These are phyloP conservation scores for Cryptococcus deneoformans DNA, from an alignment of 1,284 basidiomycete genomes.

Conservation along the genomic window DNA sequence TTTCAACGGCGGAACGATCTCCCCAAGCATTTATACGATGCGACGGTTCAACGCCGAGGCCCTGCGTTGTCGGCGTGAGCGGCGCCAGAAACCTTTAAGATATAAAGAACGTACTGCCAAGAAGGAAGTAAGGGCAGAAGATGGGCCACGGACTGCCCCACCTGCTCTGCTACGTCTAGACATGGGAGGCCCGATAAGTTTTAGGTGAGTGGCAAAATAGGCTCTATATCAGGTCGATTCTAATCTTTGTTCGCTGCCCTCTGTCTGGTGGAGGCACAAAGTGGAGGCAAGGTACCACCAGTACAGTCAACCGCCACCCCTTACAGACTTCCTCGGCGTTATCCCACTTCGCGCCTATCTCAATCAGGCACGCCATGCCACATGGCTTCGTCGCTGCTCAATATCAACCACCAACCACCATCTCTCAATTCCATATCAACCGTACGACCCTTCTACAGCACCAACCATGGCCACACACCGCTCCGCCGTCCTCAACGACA, in stretches of 20 bases:
- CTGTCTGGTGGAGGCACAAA: not conserved
- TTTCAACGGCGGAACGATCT: constrained; percentile 20
- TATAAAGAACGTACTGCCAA: constrained; percentile 60
- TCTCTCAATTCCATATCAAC: constrained; percentile 4
- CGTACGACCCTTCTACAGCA: not conserved
- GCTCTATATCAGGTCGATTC: not conserved
- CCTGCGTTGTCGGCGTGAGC: constrained; percentile 22
- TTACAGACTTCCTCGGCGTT: not conserved
- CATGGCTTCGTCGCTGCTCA: not conserved
- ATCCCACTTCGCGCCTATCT: not conserved
- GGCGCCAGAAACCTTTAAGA: not conserved
- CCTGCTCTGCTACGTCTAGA: constrained; percentile 20
- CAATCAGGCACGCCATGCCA: not conserved
- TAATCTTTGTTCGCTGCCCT: too few relatives aligned
- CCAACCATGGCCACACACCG: constrained; percentile 17
- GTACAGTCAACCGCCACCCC: not conserved
- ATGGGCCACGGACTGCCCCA: constrained; percentile 70
- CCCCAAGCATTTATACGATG: constrained; percentile 34
- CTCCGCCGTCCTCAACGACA: constrained; percentile 37
- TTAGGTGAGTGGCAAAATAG: not conserved
- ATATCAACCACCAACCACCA: constrained; percentile 8
- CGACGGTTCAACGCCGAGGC: constrained; percentile 45
- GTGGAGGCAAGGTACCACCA: constrained; percentile 2
- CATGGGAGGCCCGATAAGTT: constrained; percentile 14
- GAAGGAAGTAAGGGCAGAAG: constrained; percentile 89